phyloP scores from a whole-genome alignment of 805 yeast genomes.

The Candida piceae region DNA sequence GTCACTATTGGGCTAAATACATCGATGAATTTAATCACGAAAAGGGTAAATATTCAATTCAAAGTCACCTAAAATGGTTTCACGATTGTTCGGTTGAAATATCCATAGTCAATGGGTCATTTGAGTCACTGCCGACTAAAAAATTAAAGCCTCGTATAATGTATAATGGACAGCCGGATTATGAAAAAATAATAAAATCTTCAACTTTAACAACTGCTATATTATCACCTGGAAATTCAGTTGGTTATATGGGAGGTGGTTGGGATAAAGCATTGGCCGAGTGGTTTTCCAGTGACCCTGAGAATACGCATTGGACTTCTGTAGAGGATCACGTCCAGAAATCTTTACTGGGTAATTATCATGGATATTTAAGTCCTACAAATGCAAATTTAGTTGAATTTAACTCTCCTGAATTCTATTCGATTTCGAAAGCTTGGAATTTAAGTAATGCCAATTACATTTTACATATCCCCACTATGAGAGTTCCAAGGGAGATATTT shows the following conservation, averaged over 20 bases:
- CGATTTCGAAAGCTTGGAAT: conserved; percentile 27
- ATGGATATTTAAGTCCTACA: conserved; percentile 32
- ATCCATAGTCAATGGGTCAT: conserved; percentile 15
- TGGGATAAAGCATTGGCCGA: conserved; percentile 37
- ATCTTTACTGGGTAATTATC: conserved; percentile 9
- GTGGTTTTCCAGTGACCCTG: conserved; percentile 13
- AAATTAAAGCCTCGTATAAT: conserved; percentile 8
- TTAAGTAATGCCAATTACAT: conserved; percentile 25
- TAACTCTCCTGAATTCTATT: conserved; percentile 12
- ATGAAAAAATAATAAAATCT: conserved; percentile 9
- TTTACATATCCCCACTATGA: conserved; percentile 37
- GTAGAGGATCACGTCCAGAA: conserved; percentile 22
- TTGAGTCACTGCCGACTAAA: conserved; percentile 9
- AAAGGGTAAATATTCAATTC: conserved; percentile 1
- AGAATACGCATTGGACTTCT: conserved; percentile 9
- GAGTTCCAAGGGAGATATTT: conserved; percentile 27
- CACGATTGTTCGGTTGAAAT: conserved; percentile 16
- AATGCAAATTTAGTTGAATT: conserved; percentile 29
- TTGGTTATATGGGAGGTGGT: conserved; percentile 49
- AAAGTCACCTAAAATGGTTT: conserved; percentile 13
- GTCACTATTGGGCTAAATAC: conserved; percentile 17
- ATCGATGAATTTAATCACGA: conserved; percentile 11
- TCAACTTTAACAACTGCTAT: conserved; percentile 27
- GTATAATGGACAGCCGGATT: conserved; percentile 4
- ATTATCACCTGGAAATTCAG: conserved; percentile 49